Evolutionary conservation across 768 basidiomycete genomes (phyloP).

Genomic region (Chalciporus sphaerocephalus): DNA sequence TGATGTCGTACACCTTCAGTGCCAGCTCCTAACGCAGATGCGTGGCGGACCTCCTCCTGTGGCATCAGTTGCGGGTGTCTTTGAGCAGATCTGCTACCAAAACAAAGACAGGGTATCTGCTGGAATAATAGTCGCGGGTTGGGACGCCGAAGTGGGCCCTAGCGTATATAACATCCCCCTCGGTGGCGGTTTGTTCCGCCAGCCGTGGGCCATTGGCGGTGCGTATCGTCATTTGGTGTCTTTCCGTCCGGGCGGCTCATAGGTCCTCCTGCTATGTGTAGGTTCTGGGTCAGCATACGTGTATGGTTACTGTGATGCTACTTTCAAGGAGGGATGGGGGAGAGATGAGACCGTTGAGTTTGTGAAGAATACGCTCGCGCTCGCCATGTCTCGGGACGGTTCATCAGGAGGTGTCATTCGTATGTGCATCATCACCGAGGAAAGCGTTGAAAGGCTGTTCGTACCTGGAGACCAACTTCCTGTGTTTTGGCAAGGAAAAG

Average conservation of each 20-base stretch:
- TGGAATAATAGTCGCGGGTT: constrained; percentile 97
- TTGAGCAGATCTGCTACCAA: constrained; percentile 86
- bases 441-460: constrained; percentile 86
- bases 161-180: constrained; percentile 96
- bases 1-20: constrained; percentile 79
- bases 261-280: constrained; percentile 26
- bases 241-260: neutral
- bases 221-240: constrained; percentile 19
- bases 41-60: constrained; percentile 70
- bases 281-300: constrained; percentile 97
- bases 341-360: constrained; percentile 89
- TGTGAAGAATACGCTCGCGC: constrained; percentile 88
- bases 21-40: constrained; percentile 73
- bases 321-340: constrained; percentile 88
- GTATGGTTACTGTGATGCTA: constrained; percentile 99
- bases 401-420: constrained; percentile 97
- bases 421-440: constrained; percentile 95
- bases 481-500: constrained; percentile 83
- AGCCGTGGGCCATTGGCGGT: constrained; percentile 99
- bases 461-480: constrained; percentile 88
- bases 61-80: constrained; percentile 72
- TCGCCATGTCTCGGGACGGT: constrained; percentile 97
- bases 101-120: constrained; percentile 89
- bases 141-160: constrained; percentile 89
- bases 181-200: constrained; percentile 93